Conservation (phyloP, 495 filamentous ascomycete genomes). For the Aspergillus ellipticus region DNA sequence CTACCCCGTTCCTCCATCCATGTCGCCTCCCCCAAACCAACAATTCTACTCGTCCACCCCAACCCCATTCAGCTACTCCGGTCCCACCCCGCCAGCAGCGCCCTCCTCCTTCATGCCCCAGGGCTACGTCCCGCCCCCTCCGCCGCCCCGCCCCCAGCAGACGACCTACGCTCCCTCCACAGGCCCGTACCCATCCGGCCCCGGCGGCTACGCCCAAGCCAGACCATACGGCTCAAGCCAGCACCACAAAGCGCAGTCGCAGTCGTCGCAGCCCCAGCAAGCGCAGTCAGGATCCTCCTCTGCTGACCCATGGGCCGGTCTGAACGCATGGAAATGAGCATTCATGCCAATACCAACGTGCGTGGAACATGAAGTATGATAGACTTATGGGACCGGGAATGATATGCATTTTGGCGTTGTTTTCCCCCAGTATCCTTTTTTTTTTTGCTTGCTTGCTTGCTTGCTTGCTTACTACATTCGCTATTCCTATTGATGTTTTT, state of each 20-base stretch:
- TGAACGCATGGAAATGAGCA: slow-evolving; percentile 80
- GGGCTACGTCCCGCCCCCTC: slow-evolving; percentile 88
- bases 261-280: slow-evolving; percentile 46
- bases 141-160: slow-evolving; percentile 78
- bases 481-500: background rate
- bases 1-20: slow-evolving; percentile 47
- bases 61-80: slow-evolving; percentile 33
- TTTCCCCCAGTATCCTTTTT: background rate
- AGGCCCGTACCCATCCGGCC: slow-evolving; percentile 52
- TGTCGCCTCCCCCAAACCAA: slow-evolving; percentile 44
- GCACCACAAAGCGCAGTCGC: slow-evolving; percentile 38
- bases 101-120: slow-evolving; percentile 56
- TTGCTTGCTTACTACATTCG: background rate
- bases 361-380: slow-evolving; percentile 12
- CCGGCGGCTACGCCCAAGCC: slow-evolving; percentile 55
- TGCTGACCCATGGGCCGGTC: slow-evolving; percentile 77
- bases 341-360: background rate
- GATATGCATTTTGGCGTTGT: slow-evolving; percentile 19
- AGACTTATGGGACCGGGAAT: slow-evolving; percentile 13
- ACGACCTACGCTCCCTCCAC: slow-evolving; percentile 62
- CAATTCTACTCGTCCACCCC: slow-evolving; percentile 41
- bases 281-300: slow-evolving; percentile 25
- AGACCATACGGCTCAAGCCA: slow-evolving; percentile 34
- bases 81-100: slow-evolving; percentile 34
- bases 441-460: background rate